Evolutionary conservation across 106 monocot species (phyloP), one percentile per base, ranked within the genome.

Genomic region (Dioscorea zingiberensis): DNA sequence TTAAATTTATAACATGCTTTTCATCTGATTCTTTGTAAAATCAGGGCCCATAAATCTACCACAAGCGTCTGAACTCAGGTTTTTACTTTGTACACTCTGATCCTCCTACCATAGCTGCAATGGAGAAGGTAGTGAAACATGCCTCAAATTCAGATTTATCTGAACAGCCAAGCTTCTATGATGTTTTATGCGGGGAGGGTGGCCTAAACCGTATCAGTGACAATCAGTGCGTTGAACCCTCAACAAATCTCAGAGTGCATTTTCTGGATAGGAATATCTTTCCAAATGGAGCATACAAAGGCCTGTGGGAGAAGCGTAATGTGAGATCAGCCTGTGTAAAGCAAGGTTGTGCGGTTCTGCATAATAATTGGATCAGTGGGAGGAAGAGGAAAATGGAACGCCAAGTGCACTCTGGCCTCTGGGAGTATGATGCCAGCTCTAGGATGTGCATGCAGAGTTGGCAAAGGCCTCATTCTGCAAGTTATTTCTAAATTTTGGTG

Each of bases 111-210:
- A 89, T 98, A 26, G 9, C 81, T 25, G 98, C 93, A 48, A 71
- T 98, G 58, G 75, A 89, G 63, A 81, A 76, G 69, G 86, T 98
- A 17, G 93, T 98, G 30, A 80, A 84, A 56, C 92, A 98, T 76
- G 98, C 93, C 58, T 79, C 86, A 8, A 45, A 38, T 54, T 93
- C 98, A 32, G 38, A 55, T 21, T 38, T 93, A 60, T 93, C 98
- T 17, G 98, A 98, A 64, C 98, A 98, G 55, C 98, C 98, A 10
- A 98, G 98, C 64, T 98, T 98, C 65, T 98, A 98, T 46, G 91
- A 98, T 60, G 71, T 93, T 24, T 69, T 89, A 57, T 98, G 98
- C 38, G 98, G 98, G 18, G 77, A 82, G 62, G 77, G 73, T 7
- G 93, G 98, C 13, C 22, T 48, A 17, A 79, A 93, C 51, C 86